A percentile compares a stretch with the other conserved stretches of the same genome.
phyloP scores from a whole-genome alignment of 1,139 yeast genomes.

The Saccharomycopsis crataegensis region DNA sequence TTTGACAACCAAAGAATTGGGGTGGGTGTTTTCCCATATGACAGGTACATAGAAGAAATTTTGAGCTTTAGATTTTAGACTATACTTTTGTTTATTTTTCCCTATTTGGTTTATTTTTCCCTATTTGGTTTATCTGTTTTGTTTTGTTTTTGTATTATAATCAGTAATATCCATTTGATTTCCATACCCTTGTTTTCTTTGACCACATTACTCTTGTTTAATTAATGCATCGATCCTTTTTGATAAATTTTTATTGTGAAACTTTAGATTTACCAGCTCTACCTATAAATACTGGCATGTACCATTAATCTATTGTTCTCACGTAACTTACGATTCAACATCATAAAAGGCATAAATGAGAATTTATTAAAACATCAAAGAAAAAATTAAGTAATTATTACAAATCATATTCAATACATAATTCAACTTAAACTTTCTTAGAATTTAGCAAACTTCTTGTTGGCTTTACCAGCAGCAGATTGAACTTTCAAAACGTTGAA shows the following conservation, averaged over 20 bases:
- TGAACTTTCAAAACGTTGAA: slow-evolving; percentile 98
- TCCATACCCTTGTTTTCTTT: not conserved
- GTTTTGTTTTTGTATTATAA: not conserved
- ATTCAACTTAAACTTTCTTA: slow-evolving; percentile 33
- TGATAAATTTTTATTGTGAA: too few species aligned
- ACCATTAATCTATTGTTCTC: too few species aligned
- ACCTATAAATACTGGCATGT: too few species aligned
- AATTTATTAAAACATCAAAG: too few species aligned
- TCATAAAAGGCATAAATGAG: too few species aligned
- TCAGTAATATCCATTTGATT: not conserved
- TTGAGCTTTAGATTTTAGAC: slow-evolving; percentile 26
- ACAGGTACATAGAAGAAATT: slow-evolving; percentile 67
- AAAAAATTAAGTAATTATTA: not conserved
- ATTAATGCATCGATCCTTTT: too few species aligned
- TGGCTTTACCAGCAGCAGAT: slow-evolving; percentile 78
- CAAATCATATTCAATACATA: too few species aligned
- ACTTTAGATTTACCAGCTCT: too few species aligned
- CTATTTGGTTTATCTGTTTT: not conserved
- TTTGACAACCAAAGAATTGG: slow-evolving; percentile 74
- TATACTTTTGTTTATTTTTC: not conserved
- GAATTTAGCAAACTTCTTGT: slow-evolving; percentile 94
- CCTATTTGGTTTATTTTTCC: not conserved
- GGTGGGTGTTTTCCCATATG: slow-evolving; percentile 67
- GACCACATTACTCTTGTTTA: too few species aligned
- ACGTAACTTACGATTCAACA: too few species aligned